phyloP scores from a whole-genome alignment of 1,139 yeast species.

The Citeromyces hawaiiensis region DNA sequence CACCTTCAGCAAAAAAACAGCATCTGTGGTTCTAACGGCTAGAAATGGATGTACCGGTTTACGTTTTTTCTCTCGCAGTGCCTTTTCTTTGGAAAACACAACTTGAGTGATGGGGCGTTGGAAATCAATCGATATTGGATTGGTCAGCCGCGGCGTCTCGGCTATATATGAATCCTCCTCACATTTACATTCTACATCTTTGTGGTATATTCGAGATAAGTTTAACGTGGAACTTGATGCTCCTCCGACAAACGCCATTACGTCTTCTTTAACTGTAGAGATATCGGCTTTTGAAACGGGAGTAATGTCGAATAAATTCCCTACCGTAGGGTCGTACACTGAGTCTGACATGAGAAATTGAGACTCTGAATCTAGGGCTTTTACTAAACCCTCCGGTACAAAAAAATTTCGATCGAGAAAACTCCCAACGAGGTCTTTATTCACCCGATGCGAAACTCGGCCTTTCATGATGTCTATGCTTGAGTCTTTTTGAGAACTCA shows the following conservation, averaged over 20 bases:
- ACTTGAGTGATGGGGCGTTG: conserved; percentile 29
- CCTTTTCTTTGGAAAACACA: conserved; percentile 11
- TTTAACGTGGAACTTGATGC: conserved; percentile 18
- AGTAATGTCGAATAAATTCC: conserved; percentile 14
- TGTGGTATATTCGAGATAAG: conserved; percentile 13
- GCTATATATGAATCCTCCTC: conserved; percentile 5
- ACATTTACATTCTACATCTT: conserved; percentile 1
- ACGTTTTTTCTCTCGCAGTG: conserved; percentile 1
- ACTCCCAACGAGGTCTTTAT: background rate
- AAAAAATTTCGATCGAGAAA: conserved; percentile 5
- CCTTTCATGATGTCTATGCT: background rate
- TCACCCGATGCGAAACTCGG: background rate
- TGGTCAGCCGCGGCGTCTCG: conserved; percentile 9
- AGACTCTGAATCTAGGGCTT: conserved; percentile 17
- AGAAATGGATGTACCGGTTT: conserved; percentile 14
- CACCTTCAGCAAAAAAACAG: conserved; percentile 13
- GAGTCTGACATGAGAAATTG: conserved; percentile 15
- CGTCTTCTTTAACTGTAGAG: conserved; percentile 4
- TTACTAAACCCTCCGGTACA: conserved; percentile 17
- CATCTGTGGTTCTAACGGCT: conserved; percentile 17
- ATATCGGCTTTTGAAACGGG: conserved; percentile 13
- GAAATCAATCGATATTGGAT: conserved; percentile 16
- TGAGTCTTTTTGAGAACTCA: conserved; percentile 3
- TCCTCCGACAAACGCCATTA: conserved; percentile 23
- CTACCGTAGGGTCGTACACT: conserved; percentile 27